phyloP scores from a whole-genome alignment of 345 rosid genomes.

The Bruguiera gymnorhiza region DNA sequence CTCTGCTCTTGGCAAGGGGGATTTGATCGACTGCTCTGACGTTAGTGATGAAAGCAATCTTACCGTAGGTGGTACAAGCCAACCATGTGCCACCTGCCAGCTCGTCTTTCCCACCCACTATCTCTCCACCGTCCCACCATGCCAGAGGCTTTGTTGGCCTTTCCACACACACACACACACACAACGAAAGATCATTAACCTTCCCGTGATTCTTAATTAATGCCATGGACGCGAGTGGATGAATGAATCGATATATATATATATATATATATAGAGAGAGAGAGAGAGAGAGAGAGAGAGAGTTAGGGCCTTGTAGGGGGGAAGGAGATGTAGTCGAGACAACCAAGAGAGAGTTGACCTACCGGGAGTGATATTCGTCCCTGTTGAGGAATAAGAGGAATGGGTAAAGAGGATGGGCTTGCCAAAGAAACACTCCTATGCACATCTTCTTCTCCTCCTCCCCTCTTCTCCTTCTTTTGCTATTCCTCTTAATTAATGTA shows the following conservation, averaged over 20 bases:
- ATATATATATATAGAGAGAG: too few species aligned
- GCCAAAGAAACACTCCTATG: slow-evolving; percentile 67
- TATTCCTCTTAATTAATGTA: too few species aligned
- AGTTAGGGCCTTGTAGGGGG: too few species aligned
- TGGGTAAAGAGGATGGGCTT: slow-evolving; percentile 61
- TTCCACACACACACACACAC: slow-evolving; percentile 5
- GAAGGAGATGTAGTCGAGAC: too few species aligned
- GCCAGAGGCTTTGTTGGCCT: slow-evolving; percentile 64
- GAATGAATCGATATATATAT: background rate
- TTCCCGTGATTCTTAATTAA: background rate
- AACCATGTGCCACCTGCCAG: slow-evolving; percentile 82
- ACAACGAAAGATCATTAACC: background rate
- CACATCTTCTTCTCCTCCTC: slow-evolving; percentile 33
- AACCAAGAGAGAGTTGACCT: background rate
- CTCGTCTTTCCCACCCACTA: slow-evolving; percentile 72
- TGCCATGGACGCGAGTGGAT: background rate
- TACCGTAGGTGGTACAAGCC: slow-evolving; percentile 58
- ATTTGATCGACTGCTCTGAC: slow-evolving; percentile 40
- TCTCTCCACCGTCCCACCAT: slow-evolving; percentile 62
- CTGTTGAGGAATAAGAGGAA: slow-evolving; percentile 69
- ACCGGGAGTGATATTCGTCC: slow-evolving; percentile 71
- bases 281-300: too few species aligned
- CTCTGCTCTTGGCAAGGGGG: slow-evolving; percentile 51
- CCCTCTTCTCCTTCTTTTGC: too few species aligned
- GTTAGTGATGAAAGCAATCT: slow-evolving; percentile 69